A percentile compares a stretch with the other conserved stretches of the same genome.
phyloP scores from a whole-genome alignment of 306 rosid species.

The Acmispon strigosus region DNA sequence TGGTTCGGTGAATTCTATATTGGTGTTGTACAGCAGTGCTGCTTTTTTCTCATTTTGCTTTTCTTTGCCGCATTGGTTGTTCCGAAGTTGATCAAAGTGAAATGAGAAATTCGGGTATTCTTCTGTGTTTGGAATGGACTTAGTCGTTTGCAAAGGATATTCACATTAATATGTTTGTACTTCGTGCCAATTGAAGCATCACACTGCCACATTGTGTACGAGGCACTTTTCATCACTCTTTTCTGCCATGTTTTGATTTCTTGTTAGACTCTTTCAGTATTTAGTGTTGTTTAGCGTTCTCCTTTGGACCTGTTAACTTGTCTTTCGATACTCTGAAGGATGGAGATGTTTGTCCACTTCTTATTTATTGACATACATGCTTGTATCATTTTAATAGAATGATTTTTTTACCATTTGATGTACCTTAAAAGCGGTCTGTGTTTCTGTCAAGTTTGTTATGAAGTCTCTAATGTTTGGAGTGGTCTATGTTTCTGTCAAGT shows the following conservation, averaged over 20 bases:
- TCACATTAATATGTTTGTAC: not conserved
- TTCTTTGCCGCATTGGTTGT: not conserved
- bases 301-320: not conserved
- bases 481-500: not conserved
- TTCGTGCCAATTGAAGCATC: slow-evolving; percentile 1
- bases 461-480: too few species aligned
- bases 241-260: not conserved
- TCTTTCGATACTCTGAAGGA: not conserved
- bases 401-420: not conserved
- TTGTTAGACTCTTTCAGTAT: not conserved
- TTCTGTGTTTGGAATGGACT: slow-evolving; percentile 9
- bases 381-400: not conserved
- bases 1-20: not conserved
- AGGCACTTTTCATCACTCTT: not conserved
- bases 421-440: too few species aligned
- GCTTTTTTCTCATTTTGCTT: not conserved
- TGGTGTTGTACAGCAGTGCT: not conserved
- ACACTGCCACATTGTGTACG: slow-evolving; percentile 24
- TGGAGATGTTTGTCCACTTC: not conserved
- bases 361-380: not conserved
- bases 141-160: slow-evolving; percentile 2
- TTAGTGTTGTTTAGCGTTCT: slow-evolving; percentile 6
- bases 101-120: slow-evolving; percentile 1
- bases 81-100: slow-evolving; percentile 14
- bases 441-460: too few species aligned